Evolutionary conservation across 2,329 filamentous ascomycete species (phyloP), one percentile per base, ranked within the genome.

Genomic region (Botrytis cinerea): DNA sequence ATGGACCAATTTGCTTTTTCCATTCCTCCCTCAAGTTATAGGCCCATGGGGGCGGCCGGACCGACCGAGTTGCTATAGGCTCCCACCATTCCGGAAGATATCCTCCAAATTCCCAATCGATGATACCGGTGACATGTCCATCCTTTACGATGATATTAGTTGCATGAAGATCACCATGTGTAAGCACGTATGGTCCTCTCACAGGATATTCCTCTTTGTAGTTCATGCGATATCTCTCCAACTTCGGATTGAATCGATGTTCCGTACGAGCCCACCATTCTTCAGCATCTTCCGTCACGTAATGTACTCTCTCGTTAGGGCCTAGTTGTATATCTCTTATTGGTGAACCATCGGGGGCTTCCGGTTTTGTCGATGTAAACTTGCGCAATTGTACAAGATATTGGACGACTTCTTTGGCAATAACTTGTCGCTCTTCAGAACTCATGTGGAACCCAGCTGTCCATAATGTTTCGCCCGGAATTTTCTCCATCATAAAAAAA

Each of bases 401-500:
- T 22, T 70, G 20, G 40, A 70, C 67, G 48, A 70, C 54, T 70
- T 70, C 67, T 64, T 14, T 64, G 28, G 40, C 62, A 64, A n/a
- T 14, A 16, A 6, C n/a, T 46, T 12, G 22, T 10, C 7, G 4
- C 12, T 46, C 9, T 2, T 7, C 62, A 2, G 0, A 0, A 45
- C 2, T 64, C n/a, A 64, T 6, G 3, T 0, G 14, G 14, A 2
- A 2, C 10, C 16, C 35, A n/a, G 20, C 10, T 43, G 22, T 14
- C 22, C 1, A 7, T 63, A 63, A 20, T 4, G 38, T 43, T 20
- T 14, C 4, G 9, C 62, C 62, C 28, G 40, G n/a, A 12, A 28
- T 10, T 20, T 5, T 64, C 38, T 64, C 62, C n/a, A 43, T 43
- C 7, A 64, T 10, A 4, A 8, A 22, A 14, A 64, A 64, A 46